Conservation (phyloP, 164 flowering plant species). For the Umbilicus rupestris region DNA sequence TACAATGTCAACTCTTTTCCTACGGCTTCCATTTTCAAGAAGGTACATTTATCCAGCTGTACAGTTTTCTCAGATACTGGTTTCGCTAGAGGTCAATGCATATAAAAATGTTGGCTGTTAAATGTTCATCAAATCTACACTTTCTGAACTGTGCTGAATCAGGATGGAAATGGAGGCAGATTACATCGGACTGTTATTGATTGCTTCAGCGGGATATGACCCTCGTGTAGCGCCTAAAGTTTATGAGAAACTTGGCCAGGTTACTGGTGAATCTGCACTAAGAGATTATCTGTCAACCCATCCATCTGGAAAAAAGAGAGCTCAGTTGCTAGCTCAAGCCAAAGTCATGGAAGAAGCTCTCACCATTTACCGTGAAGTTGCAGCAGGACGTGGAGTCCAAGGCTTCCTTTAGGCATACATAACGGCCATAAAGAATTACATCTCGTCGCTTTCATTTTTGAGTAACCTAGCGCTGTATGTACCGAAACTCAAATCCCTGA, state of each 20-base stretch:
- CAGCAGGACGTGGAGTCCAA: slow-evolving; percentile 51
- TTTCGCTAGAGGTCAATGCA: too few species aligned
- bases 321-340: slow-evolving; percentile 60
- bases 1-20: slow-evolving; percentile 53
- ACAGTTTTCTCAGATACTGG: too few species aligned
- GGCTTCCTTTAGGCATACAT: slow-evolving; percentile 47
- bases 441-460: not conserved
- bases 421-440: not conserved
- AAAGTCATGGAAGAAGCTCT: slow-evolving; percentile 96
- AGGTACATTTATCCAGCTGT: slow-evolving; percentile 41
- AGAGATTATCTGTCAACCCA: slow-evolving; percentile 85
- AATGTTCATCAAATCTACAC: not conserved
- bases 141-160: not conserved
- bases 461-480: not conserved
- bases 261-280: slow-evolving; percentile 51
- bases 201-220: slow-evolving; percentile 91
- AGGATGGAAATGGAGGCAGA: slow-evolving; percentile 99
- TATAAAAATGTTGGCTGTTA: too few species aligned
- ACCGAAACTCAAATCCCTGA: not conserved
- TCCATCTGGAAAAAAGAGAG: slow-evolving; percentile 90
- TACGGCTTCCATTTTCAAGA: slow-evolving; percentile 71
- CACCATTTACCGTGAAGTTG: slow-evolving; percentile 44
- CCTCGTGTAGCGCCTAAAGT: slow-evolving; percentile 83
- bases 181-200: slow-evolving; percentile 73
- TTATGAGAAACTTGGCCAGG: slow-evolving; percentile 69